Conservation (phyloP, 2,329 filamentous ascomycete genomes). For the Pseudogymnoascus sp. region DNA sequence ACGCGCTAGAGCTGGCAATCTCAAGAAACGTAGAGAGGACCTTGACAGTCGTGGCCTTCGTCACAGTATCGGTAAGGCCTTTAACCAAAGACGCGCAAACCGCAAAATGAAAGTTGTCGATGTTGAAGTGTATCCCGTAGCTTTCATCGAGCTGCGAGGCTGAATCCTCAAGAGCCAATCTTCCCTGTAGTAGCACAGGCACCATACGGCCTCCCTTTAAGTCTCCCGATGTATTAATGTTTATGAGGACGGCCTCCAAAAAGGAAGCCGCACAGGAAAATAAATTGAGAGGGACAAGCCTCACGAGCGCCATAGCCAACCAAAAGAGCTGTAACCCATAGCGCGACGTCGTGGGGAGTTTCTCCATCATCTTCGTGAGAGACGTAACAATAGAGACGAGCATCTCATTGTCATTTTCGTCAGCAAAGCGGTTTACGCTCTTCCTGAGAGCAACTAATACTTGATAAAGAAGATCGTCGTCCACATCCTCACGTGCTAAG, state of each 20-base stretch:
- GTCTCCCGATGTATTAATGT: conserved; percentile 53
- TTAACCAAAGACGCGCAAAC: conserved; percentile 56
- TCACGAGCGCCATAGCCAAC: conserved; percentile 58
- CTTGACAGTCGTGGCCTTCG: conserved; percentile 48
- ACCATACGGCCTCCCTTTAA: conserved; percentile 53
- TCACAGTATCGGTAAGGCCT: conserved; percentile 54
- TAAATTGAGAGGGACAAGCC: conserved; percentile 52
- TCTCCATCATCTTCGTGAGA: conserved; percentile 63
- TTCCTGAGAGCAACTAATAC: conserved; percentile 59
- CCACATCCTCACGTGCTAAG: conserved; percentile 61
- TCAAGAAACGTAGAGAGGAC: conserved; percentile 56
- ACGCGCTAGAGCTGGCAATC: conserved; percentile 33
- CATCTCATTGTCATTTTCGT: conserved; percentile 59
- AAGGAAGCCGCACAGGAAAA: conserved; percentile 61
- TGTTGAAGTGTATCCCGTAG: conserved; percentile 57
- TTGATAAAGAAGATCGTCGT: conserved; percentile 63
- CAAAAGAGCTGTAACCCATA: conserved; percentile 64
- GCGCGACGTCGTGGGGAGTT: conserved; percentile 56
- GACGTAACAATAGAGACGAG: conserved; percentile 59
- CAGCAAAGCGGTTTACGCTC: conserved; percentile 55
- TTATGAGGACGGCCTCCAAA: conserved; percentile 54
- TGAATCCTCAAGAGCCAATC: conserved; percentile 52
- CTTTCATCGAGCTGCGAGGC: conserved; percentile 53
- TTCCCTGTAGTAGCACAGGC: conserved; percentile 51
- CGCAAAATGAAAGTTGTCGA: conserved; percentile 59